Evolutionary conservation across 2,329 filamentous ascomycete genomes (phyloP).

Genomic region (Neofusicoccum sp.): DNA sequence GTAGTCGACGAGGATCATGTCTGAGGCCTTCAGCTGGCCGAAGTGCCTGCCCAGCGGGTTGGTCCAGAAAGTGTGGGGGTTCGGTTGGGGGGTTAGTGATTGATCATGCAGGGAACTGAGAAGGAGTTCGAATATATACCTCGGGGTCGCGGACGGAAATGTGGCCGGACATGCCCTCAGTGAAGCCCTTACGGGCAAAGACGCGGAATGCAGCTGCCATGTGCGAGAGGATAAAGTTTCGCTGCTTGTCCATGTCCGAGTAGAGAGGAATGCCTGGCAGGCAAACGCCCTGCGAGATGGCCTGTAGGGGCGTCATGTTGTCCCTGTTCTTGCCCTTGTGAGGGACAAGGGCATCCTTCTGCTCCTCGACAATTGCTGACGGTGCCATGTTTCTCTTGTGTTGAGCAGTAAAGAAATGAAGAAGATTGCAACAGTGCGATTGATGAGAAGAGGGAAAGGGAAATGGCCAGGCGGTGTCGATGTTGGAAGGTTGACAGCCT

Average conservation of each 20-base stretch:
- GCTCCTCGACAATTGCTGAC: conserved; percentile 10
- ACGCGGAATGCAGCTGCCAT: conserved; percentile 67
- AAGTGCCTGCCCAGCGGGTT: conserved; percentile 66
- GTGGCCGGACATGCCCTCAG: conserved; percentile 68
- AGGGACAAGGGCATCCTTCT: not conserved
- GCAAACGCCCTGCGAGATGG: conserved; percentile 47
- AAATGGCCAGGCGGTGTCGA: too few species aligned
- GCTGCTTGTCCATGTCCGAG: conserved; percentile 53
- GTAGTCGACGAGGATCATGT: conserved; percentile 66
- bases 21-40: conserved; percentile 60
- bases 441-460: too few species aligned
- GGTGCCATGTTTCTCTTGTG: conserved; percentile 13
- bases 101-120: not conserved
- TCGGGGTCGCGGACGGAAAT: conserved; percentile 68
- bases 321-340: conserved; percentile 13
- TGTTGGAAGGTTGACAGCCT: not conserved
- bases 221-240: conserved; percentile 63
- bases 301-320: conserved; percentile 31
- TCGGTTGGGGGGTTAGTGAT: conserved; percentile 21
- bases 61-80: conserved; percentile 65
- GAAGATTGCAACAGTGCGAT: too few species aligned
- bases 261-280: conserved; percentile 58
- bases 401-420: not conserved
- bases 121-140: not conserved
- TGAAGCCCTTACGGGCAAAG: conserved; percentile 64